phyloP scores from a whole-genome alignment of 345 rosid species.

The Salix dunnii region DNA sequence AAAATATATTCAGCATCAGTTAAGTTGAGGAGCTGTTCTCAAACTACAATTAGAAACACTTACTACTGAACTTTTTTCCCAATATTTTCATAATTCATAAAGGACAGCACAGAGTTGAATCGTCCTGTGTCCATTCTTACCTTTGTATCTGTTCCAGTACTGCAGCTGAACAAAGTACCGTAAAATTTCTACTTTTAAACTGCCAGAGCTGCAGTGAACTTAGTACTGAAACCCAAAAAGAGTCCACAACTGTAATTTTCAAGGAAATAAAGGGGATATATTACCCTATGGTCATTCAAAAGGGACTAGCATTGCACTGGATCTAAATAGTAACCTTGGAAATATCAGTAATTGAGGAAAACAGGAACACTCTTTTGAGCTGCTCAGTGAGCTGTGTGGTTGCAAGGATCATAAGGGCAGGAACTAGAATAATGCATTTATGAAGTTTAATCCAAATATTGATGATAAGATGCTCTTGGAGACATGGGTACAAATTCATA shows the following conservation, averaged over 20 bases:
- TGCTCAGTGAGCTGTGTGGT: slow-evolving; percentile 15
- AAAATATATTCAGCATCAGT: neutral
- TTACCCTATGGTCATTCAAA: neutral
- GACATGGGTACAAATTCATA: neutral
- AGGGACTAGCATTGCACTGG: neutral
- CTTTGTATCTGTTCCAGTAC: slow-evolving; percentile 12
- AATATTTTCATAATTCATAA: neutral
- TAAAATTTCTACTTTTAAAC: neutral
- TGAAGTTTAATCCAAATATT: slow-evolving; percentile 7
- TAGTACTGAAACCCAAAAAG: slow-evolving; percentile 15
- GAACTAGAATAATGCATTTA: slow-evolving; percentile 31
- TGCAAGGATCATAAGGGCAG: slow-evolving; percentile 25
- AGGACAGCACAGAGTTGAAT: neutral
- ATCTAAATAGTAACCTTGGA: neutral
- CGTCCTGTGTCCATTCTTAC: neutral
- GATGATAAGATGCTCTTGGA: slow-evolving; percentile 15
- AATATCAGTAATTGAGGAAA: slow-evolving; percentile 1
- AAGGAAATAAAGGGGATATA: neutral
- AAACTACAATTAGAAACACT: slow-evolving; percentile 10
- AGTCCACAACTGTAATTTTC: neutral
- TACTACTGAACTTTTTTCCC: neutral
- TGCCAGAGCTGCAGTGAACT: slow-evolving; percentile 2
- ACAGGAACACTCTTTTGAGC: neutral
- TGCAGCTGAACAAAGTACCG: slow-evolving; percentile 2
- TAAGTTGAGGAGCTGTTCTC: slow-evolving; percentile 5